Conservation (phyloP, 2,329 filamentous ascomycete genomes). For the Byssoonygena ceratinophila region DNA sequence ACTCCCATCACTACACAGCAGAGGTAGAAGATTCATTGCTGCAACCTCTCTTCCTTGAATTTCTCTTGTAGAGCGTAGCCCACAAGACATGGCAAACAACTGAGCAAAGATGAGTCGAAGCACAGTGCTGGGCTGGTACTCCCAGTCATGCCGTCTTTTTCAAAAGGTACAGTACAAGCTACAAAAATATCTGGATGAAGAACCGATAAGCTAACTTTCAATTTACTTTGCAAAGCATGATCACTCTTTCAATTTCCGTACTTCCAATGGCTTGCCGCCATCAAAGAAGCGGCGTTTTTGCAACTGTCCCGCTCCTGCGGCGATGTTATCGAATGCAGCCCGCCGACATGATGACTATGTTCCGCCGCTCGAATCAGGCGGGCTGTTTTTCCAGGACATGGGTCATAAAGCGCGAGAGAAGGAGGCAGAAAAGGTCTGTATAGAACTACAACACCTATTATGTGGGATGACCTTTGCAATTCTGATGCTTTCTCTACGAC, state of each 20-base stretch:
- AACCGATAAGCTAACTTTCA: neutral
- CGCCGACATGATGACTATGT: conserved; percentile 3
- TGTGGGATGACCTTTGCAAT: neutral
- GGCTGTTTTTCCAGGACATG: conserved; percentile 22
- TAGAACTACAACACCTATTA: neutral
- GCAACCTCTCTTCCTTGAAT: neutral
- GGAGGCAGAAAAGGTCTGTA: conserved; percentile 32
- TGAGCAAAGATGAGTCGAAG: conserved; percentile 13
- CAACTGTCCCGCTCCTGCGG: conserved; percentile 4
- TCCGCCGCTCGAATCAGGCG: neutral
- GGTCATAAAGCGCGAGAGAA: conserved; percentile 36
- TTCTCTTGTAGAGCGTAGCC: neutral
- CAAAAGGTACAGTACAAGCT: conserved; percentile 13
- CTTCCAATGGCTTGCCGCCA: conserved; percentile 9
- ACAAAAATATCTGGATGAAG: neutral
- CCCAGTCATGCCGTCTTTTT: conserved; percentile 10
- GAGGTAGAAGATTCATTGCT: neutral
- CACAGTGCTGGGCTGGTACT: conserved; percentile 5
- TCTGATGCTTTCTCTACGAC: conserved; percentile 1
- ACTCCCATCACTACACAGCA: too few relatives aligned
- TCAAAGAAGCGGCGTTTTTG: conserved; percentile 15
- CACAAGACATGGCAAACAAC: conserved; percentile 4
- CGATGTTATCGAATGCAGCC: neutral
- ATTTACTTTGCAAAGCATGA: conserved; percentile 12
- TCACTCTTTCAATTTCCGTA: neutral